A percentile compares a stretch with the other conserved stretches of the same genome.
These are phyloP conservation scores for Starmerella stellata DNA, from an alignment of 805 yeast species.

Conservation along the genomic window DNA sequence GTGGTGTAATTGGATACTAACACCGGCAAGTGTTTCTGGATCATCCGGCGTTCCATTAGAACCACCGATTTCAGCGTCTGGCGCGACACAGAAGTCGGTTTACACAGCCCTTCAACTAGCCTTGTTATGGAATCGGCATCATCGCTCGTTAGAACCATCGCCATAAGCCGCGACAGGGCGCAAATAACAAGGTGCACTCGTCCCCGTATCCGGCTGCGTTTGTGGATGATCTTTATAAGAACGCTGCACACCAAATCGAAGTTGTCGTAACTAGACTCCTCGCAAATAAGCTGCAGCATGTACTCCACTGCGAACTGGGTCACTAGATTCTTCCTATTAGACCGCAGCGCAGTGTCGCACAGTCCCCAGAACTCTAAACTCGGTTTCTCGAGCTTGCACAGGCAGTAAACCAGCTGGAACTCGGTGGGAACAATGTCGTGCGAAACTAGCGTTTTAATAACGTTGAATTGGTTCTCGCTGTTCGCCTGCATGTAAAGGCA, in stretches of 20 bases:
- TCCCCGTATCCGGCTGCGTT: slow-evolving; percentile 49
- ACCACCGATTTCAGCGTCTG: slow-evolving; percentile 35
- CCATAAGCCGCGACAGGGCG: slow-evolving; percentile 35
- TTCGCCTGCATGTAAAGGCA: slow-evolving; percentile 4
- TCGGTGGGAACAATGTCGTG: background rate
- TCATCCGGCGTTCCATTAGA: slow-evolving; percentile 33
- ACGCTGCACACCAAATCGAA: slow-evolving; percentile 22
- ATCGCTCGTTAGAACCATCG: slow-evolving; percentile 17
- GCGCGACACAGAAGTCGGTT: slow-evolving; percentile 32
- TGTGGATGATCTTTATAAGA: slow-evolving; percentile 44
- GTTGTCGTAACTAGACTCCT: background rate
- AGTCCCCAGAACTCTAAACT: slow-evolving; percentile 15
- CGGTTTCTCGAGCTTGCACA: background rate
- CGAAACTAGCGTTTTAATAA: background rate
- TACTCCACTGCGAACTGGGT: slow-evolving; percentile 51
- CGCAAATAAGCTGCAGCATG: slow-evolving; percentile 28
- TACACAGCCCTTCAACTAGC: slow-evolving; percentile 50
- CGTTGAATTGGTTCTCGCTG: slow-evolving; percentile 3
- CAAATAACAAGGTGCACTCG: slow-evolving; percentile 52
- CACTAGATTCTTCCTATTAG: slow-evolving; percentile 35
- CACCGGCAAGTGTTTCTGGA: slow-evolving; percentile 11
- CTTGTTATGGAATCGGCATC: slow-evolving; percentile 29
- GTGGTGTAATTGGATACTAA: slow-evolving; percentile 47
- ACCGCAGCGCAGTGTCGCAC: slow-evolving; percentile 30
- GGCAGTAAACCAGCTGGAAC: background rate